These are phyloP conservation scores for Colletotrichum australisinense DNA, from an alignment of 2,329 filamentous ascomycete species.

Conservation along the genomic window DNA sequence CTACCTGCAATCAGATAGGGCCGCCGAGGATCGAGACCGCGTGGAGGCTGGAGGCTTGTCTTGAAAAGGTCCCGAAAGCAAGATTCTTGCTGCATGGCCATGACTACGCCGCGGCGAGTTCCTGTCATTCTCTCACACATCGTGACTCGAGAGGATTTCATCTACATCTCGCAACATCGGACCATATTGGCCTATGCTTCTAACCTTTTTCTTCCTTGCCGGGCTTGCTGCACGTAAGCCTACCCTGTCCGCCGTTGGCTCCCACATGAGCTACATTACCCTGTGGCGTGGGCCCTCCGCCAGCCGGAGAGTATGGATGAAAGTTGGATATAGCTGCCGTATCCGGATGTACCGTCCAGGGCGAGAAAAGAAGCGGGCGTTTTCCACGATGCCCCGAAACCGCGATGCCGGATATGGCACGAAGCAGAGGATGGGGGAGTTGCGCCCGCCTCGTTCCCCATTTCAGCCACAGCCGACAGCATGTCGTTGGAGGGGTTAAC, in stretches of 20 bases:
- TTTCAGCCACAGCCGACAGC: background rate
- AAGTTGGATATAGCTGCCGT: background rate
- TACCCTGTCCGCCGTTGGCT: conserved; percentile 10
- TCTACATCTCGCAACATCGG: background rate
- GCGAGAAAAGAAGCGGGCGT: conserved; percentile 4
- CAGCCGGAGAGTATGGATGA: background rate
- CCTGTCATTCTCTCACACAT: background rate
- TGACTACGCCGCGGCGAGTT: background rate
- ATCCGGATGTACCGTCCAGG: conserved; percentile 9
- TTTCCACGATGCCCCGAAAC: background rate
- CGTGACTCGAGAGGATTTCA: background rate
- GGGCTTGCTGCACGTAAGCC: background rate
- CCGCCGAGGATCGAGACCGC: conserved; percentile 18
- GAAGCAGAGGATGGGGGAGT: background rate
- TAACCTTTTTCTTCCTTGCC: background rate
- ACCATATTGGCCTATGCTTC: background rate
- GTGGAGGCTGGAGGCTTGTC: background rate
- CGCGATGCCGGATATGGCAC: conserved; percentile 14
- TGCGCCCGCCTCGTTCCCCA: background rate
- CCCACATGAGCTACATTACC: conserved; percentile 13
- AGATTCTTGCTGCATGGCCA: conserved; percentile 10
- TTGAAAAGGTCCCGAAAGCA: background rate
- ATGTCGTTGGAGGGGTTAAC: background rate
- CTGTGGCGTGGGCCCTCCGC: background rate
- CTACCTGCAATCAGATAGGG: conserved; percentile 10